A percentile compares a stretch with the other conserved stretches of the same genome.
phyloP scores from a whole-genome alignment of 192 early-diverging fungal species.

The Phlyctochytrium planicorne region DNA sequence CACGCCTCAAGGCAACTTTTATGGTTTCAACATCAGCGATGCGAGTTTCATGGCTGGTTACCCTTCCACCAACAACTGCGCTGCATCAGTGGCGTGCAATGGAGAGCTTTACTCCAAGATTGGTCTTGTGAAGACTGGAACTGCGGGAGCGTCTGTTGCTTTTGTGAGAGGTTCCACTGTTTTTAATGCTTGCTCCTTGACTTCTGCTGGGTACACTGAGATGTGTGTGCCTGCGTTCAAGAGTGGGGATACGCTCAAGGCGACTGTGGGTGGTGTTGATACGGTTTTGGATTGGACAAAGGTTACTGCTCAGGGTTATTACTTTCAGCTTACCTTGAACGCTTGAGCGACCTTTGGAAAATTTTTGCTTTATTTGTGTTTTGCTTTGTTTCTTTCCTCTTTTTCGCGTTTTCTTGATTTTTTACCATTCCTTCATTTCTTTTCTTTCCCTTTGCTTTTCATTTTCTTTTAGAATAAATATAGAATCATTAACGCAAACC shows the following conservation, averaged over 20 bases:
- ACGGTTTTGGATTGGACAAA: not conserved
- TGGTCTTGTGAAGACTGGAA: not conserved
- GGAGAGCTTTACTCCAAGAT: not conserved
- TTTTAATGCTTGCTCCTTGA: not conserved
- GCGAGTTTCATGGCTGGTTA: no score
- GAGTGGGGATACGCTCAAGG: not conserved
- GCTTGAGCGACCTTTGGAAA: no score
- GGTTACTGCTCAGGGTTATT: not conserved
- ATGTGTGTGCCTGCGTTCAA: not conserved
- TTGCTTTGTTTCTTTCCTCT: no score
- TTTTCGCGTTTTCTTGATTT: no score
- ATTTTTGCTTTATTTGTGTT: no score
- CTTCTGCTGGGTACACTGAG: not conserved
- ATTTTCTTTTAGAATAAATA: no score
- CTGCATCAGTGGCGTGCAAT: not conserved
- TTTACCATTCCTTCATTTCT: no score
- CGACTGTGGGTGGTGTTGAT: not conserved
- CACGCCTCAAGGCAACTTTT: not conserved
- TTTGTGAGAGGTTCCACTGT: no score
- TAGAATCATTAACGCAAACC: no score
- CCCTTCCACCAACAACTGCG: not conserved
- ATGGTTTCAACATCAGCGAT: no score
- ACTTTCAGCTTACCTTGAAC: not conserved
- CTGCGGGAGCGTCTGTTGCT: not conserved
- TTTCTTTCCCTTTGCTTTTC: no score